phyloP scores from a whole-genome alignment of 192 early-diverging fungal species.

The Pilobolus umbonatus region DNA sequence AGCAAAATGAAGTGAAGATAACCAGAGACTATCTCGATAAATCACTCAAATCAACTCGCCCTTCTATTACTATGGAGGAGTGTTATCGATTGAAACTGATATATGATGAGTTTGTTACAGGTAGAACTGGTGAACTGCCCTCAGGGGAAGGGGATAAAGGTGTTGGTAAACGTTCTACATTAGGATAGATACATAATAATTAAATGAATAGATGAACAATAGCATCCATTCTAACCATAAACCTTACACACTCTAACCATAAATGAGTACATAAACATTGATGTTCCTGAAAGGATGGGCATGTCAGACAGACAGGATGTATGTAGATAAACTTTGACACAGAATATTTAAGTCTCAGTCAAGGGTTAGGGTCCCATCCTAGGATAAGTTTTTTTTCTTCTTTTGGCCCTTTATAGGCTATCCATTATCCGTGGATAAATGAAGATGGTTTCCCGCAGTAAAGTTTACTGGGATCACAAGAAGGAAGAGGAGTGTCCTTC shows the following conservation, averaged over 20 bases:
- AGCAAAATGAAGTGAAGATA: constrained; percentile 31
- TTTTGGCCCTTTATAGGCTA: too few species aligned
- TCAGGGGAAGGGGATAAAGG: constrained; percentile 43
- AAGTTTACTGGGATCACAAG: too few species aligned
- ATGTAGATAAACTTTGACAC: too few species aligned
- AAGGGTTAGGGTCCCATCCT: too few species aligned
- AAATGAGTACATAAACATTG: neutral
- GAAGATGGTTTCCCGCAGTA: too few species aligned
- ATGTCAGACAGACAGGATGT: too few species aligned
- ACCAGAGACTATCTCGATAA: constrained; percentile 47
- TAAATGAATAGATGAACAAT: neutral
- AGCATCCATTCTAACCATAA: neutral
- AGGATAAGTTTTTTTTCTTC: too few species aligned
- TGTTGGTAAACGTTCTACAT: constrained; percentile 35
- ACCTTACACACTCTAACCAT: neutral
- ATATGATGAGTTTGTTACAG: constrained; percentile 55
- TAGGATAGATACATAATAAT: constrained; percentile 21
- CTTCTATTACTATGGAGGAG: constrained; percentile 61
- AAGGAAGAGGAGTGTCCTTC: too few species aligned
- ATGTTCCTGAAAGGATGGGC: too few species aligned
- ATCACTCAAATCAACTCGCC: constrained; percentile 53
- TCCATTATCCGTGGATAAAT: too few species aligned
- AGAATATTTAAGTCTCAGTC: too few species aligned
- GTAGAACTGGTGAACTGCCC: constrained; percentile 55
- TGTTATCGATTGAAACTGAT: constrained; percentile 47